A percentile compares a stretch with the other conserved stretches of the same genome.
These are phyloP conservation scores for Penicillium sp. DNA, from an alignment of 2,329 filamentous ascomycete genomes.

Conservation along the genomic window DNA sequence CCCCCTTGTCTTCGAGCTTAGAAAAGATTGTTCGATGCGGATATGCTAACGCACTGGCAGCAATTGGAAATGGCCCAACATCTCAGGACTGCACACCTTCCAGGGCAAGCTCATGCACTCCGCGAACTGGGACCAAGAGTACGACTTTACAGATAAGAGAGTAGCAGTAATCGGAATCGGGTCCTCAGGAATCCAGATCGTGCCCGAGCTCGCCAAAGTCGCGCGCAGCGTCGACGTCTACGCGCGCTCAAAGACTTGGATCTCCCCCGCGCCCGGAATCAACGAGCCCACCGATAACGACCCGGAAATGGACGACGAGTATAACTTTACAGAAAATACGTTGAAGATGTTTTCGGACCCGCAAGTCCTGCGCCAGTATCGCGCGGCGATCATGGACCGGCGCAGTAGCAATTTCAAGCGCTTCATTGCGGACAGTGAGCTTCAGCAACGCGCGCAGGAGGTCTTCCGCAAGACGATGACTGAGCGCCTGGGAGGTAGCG, in stretches of 20 bases:
- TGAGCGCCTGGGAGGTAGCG: slow-evolving; percentile 20
- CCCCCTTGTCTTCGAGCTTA: neutral
- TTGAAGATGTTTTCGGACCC: slow-evolving; percentile 13
- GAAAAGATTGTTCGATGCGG: neutral
- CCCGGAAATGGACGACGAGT: neutral
- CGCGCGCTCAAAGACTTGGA: slow-evolving; percentile 33
- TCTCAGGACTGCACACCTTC: slow-evolving; percentile 32
- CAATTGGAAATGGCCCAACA: slow-evolving; percentile 29
- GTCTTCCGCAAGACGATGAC: slow-evolving; percentile 22
- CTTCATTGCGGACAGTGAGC: slow-evolving; percentile 3
- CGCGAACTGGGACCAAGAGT: slow-evolving; percentile 39
- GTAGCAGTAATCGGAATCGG: slow-evolving; percentile 42
- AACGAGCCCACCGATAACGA: neutral
- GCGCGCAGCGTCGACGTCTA: slow-evolving; percentile 26
- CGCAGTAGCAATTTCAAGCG: slow-evolving; percentile 12
- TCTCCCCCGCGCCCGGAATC: slow-evolving; percentile 18
- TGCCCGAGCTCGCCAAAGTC: slow-evolving; percentile 19
- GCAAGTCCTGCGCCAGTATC: slow-evolving; percentile 8
- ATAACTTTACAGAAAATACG: slow-evolving; percentile 10
- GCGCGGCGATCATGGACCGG: slow-evolving; percentile 12
- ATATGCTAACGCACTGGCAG: slow-evolving; percentile 11
- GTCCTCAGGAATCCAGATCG: slow-evolving; percentile 36
- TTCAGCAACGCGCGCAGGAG: slow-evolving; percentile 10
- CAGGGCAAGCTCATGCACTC: slow-evolving; percentile 42
- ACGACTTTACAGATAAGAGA: slow-evolving; percentile 27